Base-by-base conservation (phyloP, 1,284 basidiomycete species). In the Fomes fomentarius region DNA sequence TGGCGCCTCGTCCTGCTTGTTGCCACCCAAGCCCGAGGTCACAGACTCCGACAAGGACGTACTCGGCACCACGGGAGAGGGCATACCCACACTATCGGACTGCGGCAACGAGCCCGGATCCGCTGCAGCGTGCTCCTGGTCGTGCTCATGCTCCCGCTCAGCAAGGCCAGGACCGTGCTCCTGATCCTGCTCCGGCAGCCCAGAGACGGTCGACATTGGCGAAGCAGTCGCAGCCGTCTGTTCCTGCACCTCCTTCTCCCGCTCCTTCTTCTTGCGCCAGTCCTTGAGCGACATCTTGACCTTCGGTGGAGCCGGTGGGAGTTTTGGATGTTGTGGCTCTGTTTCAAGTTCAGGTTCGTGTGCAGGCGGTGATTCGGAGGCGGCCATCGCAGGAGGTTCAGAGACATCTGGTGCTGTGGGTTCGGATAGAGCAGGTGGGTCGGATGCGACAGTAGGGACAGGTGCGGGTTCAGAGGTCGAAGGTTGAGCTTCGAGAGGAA, bases 251-350 rank as follows among this genome's bases (percentile, higher is more conserved):
- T 53, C 48, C 56, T 74, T 68, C 59, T 71, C 72, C 33, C 69
- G 63, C 60, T 71, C 65, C 62, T 71, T 69, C 71, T 67, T 68
- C 67, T 72, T 74, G 42, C 73, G 64, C 56, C 69, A 74, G 59
- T 74, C 72, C 56, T 69, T 71, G 54, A 73, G 53, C n/a, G 72
- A 71, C 44, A 72, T 45, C 65, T 73, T 74, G 43, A 72, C 69
- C 57, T 73, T 74, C 22, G 67, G 58, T 12, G 66, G 64, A 24
- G 66, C 57, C 21, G 63, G 58, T 25, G 63, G 61, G 8, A 61
- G 53, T 30, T 54, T 42, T 31, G 47, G 48, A 19, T 55, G 33
- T 44, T 35, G 34, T 41, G 52, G 21, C 56, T 54, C 5, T 43
- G 43, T 42, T 10, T 49, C 47, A 4, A 49, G 47, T 19, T 34